Conservation (phyloP, 352 stramenopile genomes). For the Phytophthora pinifolia region DNA sequence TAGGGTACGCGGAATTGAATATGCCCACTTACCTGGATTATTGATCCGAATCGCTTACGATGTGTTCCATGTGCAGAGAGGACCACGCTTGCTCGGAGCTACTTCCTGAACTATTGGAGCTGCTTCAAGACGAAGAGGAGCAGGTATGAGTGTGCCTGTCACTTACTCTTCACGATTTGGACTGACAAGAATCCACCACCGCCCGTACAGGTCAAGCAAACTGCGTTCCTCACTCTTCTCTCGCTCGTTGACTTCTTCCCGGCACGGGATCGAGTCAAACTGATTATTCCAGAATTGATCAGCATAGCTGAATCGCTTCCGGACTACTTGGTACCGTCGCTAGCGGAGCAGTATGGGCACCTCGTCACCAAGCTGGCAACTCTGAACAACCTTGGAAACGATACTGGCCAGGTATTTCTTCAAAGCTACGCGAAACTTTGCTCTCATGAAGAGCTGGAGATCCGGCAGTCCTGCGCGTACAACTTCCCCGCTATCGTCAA, state of each 20-base stretch:
- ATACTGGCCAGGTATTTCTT: constrained; percentile 51
- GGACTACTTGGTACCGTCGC: constrained; percentile 52
- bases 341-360: constrained; percentile 57
- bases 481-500: constrained; percentile 83
- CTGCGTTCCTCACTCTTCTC: constrained; percentile 67
- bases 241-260: constrained; percentile 80
- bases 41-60: background rate
- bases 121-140: constrained; percentile 83
- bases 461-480: constrained; percentile 68
- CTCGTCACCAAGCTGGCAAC: constrained; percentile 67
- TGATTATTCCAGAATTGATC: constrained; percentile 68
- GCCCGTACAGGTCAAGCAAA: constrained; percentile 66
- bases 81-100: constrained; percentile 66
- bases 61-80: constrained; percentile 32
- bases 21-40: background rate
- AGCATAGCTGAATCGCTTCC: constrained; percentile 55
- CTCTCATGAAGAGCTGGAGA: constrained; percentile 52
- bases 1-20: constrained; percentile 44
- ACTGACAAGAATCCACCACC: background rate
- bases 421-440: constrained; percentile 67
- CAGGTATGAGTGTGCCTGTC: constrained; percentile 34
- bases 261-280: constrained; percentile 48
- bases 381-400: constrained; percentile 57
- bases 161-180: background rate
- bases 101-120: constrained; percentile 69